phyloP scores from a whole-genome alignment of 768 basidiomycete genomes.

The Trametes coccinea region DNA sequence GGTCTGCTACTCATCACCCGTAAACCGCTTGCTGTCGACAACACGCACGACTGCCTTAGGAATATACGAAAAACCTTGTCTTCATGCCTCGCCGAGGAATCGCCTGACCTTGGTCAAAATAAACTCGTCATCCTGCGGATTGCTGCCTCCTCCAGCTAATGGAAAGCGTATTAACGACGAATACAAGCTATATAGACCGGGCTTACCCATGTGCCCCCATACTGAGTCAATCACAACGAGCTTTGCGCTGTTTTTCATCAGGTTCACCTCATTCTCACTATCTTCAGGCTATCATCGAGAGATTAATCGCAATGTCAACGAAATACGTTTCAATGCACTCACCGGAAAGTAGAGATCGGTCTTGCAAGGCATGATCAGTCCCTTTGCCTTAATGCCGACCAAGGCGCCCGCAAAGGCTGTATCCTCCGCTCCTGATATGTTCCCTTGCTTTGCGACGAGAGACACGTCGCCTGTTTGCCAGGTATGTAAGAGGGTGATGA shows the following conservation, averaged over 20 bases:
- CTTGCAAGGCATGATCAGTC: slow-evolving; percentile 59
- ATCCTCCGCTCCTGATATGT: slow-evolving; percentile 6
- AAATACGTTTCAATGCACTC: background rate
- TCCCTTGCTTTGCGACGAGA: slow-evolving; percentile 29
- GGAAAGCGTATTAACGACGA: background rate
- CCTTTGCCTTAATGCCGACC: slow-evolving; percentile 47
- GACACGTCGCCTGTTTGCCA: slow-evolving; percentile 57
- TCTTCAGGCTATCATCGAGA: slow-evolving; percentile 50
- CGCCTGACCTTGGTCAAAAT: slow-evolving; percentile 44
- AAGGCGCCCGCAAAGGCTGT: slow-evolving; percentile 45
- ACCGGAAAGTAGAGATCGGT: slow-evolving; percentile 62
- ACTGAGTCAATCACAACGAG: slow-evolving; percentile 55
- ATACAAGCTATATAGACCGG: background rate
- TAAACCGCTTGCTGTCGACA: no score
- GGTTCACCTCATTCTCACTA: slow-evolving; percentile 47
- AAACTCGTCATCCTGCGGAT: slow-evolving; percentile 42
- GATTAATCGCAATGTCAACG: background rate
- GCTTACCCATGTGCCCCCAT: slow-evolving; percentile 59
- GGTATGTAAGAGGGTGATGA: slow-evolving; percentile 48
- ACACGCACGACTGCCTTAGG: no score
- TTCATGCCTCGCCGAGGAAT: slow-evolving; percentile 41
- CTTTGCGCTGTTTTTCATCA: slow-evolving; percentile 42
- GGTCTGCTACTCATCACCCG: no score
- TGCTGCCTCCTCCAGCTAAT: slow-evolving; percentile 49
- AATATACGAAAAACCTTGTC: no score